Conservation (phyloP, 306 rosid genomes). For the Elaeagnus macrophylla region DNA sequence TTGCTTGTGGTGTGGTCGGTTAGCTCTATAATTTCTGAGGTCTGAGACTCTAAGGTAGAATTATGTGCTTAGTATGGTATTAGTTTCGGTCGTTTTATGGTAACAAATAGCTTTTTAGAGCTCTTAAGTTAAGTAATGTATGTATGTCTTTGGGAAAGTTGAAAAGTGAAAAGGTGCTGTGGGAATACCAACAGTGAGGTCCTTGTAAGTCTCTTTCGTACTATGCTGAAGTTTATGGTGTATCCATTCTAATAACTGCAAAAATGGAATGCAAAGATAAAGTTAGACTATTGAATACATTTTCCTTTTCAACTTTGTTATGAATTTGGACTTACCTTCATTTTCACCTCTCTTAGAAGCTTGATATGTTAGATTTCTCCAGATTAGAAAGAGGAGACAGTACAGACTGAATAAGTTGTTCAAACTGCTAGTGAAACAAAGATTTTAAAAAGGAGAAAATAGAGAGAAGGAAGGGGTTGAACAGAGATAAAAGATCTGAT, state of each 20-base stretch:
- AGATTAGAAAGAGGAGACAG: slow-evolving; percentile 26
- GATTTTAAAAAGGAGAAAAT: slow-evolving; percentile 24
- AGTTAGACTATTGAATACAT: slow-evolving; percentile 23
- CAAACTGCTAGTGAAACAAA: slow-evolving; percentile 16
- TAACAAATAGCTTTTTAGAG: not conserved
- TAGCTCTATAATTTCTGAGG: not conserved
- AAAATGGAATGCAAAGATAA: slow-evolving; percentile 25
- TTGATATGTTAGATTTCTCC: slow-evolving; percentile 24
- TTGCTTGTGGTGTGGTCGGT: slow-evolving; percentile 5
- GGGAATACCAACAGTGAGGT: slow-evolving; percentile 52
- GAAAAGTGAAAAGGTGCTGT: slow-evolving; percentile 10
- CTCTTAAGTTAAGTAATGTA: not conserved
- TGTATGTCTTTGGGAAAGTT: slow-evolving; percentile 13
- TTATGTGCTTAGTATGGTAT: not conserved
- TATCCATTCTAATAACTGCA: slow-evolving; percentile 89
- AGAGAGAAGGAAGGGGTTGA: slow-evolving; percentile 16
- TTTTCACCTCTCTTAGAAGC: slow-evolving; percentile 37
- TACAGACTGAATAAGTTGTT: slow-evolving; percentile 1
- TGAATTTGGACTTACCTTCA: slow-evolving; percentile 63
- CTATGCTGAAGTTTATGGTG: slow-evolving; percentile 63
- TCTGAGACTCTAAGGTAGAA: not conserved
- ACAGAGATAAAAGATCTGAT: slow-evolving; percentile 20
- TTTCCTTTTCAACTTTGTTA: slow-evolving; percentile 12
- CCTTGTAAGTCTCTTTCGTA: slow-evolving; percentile 56
- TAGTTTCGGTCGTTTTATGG: not conserved